These are phyloP conservation scores for Protomyces arabidopsidicola DNA, from an alignment of 1,139 yeast genomes.

Conservation along the genomic window DNA sequence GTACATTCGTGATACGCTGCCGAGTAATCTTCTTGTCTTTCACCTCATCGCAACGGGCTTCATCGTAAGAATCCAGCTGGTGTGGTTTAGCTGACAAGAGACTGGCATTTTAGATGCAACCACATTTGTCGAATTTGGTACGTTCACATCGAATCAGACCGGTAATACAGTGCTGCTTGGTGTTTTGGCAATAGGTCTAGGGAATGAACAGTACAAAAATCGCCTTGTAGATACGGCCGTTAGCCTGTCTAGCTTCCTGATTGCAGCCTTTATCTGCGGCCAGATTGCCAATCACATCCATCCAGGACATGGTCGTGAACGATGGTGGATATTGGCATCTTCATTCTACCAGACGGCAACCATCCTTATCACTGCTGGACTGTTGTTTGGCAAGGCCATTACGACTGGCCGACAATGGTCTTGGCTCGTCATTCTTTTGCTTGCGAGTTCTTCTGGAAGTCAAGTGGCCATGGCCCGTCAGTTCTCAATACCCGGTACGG, in stretches of 20 bases:
- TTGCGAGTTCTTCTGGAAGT: constrained; percentile 16
- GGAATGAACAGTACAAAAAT: not conserved
- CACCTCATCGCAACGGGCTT: constrained; percentile 22
- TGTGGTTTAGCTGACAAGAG: not conserved
- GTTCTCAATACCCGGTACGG: constrained; percentile 7
- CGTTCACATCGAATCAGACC: constrained; percentile 22
- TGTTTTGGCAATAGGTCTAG: not conserved
- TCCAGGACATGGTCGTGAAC: not conserved
- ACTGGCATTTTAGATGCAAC: constrained; percentile 21
- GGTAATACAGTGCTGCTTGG: constrained; percentile 19
- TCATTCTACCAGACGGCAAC: constrained; percentile 2
- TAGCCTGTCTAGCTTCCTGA: constrained; percentile 6
- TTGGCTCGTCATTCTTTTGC: constrained; percentile 8
- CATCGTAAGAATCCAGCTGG: not conserved
- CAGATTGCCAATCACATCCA: constrained; percentile 2
- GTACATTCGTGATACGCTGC: constrained; percentile 5
- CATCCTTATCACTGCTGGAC: constrained; percentile 9
- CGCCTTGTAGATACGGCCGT: constrained; percentile 8
- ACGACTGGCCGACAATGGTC: not conserved
- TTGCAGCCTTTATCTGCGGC: constrained; percentile 2
- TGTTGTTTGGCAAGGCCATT: not conserved
- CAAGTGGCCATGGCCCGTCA: constrained; percentile 23
- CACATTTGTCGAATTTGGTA: constrained; percentile 21
- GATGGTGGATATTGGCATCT: constrained; percentile 12
- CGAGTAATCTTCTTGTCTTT: constrained; percentile 2